Percentiles rank a stretch among this genome's conserved stretches.
Conservation (phyloP, 2,329 filamentous ascomycete species). For the Aspergillus melleus region DNA sequence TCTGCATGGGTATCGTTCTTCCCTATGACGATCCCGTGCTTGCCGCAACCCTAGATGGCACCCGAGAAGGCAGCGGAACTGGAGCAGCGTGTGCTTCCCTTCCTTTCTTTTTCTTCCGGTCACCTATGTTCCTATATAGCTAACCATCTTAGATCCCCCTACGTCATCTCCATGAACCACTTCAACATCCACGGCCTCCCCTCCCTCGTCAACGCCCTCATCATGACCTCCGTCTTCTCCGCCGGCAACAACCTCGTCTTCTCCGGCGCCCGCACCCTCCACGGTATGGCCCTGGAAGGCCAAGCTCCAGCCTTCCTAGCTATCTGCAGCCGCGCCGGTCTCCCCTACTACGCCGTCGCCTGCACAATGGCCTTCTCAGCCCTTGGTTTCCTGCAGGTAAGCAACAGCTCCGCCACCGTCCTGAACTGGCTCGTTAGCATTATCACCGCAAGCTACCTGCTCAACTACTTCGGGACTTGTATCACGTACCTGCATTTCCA, state of each 20-base stretch:
- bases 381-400: constrained; percentile 71
- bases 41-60: constrained; percentile 51
- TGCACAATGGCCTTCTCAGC: constrained; percentile 65
- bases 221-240: constrained; percentile 65
- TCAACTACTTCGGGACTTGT: constrained; percentile 56
- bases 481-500: constrained; percentile 71
- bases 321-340: constrained; percentile 59
- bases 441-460: constrained; percentile 28
- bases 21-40: constrained; percentile 65
- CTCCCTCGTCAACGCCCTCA: constrained; percentile 67
- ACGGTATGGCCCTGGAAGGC: constrained; percentile 64
- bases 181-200: constrained; percentile 62
- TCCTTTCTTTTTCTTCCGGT: background rate
- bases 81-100: constrained; percentile 53
- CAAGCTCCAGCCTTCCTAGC: constrained; percentile 52
- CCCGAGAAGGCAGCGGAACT: constrained; percentile 42
- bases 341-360: constrained; percentile 69
- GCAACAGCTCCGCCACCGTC: constrained; percentile 61
- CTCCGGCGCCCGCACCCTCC: constrained; percentile 63
- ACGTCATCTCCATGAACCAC: constrained; percentile 64
- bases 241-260: constrained; percentile 66
- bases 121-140: background rate
- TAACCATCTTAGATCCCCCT: constrained; percentile 48
- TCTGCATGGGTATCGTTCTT: constrained; percentile 68
- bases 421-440: constrained; percentile 46